A percentile compares a stretch with the other conserved stretches of the same genome.
These are phyloP conservation scores for Ogataea siamensis DNA, from an alignment of 805 yeast species.

Conservation along the genomic window DNA sequence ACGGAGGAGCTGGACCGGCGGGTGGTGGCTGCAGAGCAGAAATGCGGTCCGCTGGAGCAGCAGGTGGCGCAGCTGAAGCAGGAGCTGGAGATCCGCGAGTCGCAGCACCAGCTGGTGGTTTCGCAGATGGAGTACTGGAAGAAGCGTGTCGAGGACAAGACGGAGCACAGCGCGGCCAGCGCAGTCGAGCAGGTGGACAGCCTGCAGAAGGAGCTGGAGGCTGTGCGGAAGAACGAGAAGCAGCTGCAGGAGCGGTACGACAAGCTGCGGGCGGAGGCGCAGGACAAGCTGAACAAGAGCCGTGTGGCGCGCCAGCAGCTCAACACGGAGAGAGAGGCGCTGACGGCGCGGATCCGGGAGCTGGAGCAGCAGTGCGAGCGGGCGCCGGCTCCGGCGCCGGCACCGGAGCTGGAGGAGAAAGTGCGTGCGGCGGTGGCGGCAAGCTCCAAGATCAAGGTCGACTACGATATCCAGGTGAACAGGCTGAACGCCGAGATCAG, in stretches of 20 bases:
- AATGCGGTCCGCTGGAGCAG: constrained; percentile 16
- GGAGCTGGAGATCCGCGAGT: constrained; percentile 45
- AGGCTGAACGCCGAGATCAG: constrained; percentile 19
- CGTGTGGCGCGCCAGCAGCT: constrained; percentile 25
- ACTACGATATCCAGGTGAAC: constrained; percentile 17
- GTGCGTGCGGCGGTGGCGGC: constrained; percentile 15
- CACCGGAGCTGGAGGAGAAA: constrained; percentile 6
- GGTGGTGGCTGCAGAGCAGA: constrained; percentile 4
- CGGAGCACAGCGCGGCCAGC: constrained; percentile 16
- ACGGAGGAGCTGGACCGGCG: constrained; percentile 20
- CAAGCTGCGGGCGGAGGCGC: constrained; percentile 32
- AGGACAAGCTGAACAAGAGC: constrained; percentile 31
- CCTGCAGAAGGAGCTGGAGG: constrained; percentile 18
- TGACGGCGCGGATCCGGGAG: constrained; percentile 16
- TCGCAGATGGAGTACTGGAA: constrained; percentile 64
- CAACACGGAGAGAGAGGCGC: constrained; percentile 18
- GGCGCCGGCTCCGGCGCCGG: not conserved
- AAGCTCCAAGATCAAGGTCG: constrained; percentile 15
- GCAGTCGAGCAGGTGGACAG: constrained; percentile 27
- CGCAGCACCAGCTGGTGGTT: constrained; percentile 43
- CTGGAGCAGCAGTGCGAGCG: constrained; percentile 16
- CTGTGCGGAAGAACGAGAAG: constrained; percentile 16
- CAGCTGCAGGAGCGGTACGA: constrained; percentile 26
- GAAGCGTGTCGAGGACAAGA: constrained; percentile 45
- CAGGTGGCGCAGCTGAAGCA: constrained; percentile 19